Evolutionary conservation across 2,329 filamentous ascomycete genomes (phyloP).

Genomic region (Ophiostoma ulmi): DNA sequence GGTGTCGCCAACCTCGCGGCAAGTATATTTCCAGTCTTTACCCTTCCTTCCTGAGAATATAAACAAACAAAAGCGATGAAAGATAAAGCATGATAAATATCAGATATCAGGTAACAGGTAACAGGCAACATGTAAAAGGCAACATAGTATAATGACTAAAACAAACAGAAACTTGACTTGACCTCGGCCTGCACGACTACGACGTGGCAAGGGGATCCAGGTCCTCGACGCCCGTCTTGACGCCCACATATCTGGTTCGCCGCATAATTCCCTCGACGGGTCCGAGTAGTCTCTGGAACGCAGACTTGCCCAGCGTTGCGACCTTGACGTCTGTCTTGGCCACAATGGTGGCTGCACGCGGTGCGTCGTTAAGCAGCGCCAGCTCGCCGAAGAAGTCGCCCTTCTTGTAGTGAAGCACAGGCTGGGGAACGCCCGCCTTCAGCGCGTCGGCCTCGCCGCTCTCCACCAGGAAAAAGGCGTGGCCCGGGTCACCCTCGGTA

Average conservation of each 20-base stretch:
- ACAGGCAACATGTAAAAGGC: too few relatives aligned
- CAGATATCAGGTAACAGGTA: neutral
- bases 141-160: neutral
- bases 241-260: conserved; percentile 60
- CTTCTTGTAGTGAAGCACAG: conserved; percentile 77
- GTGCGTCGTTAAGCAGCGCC: conserved; percentile 86
- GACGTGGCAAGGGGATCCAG: conserved; percentile 57
- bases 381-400: conserved; percentile 98
- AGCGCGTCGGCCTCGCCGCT: conserved; percentile 79
- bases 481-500: conserved; percentile 81
- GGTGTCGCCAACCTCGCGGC: neutral
- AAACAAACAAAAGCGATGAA: neutral
- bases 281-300: conserved; percentile 87
- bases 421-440: conserved; percentile 64
- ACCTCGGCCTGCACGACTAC: neutral
- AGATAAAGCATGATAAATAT: neutral
- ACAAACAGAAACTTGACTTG: neutral
- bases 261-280: conserved; percentile 94
- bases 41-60: neutral
- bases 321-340: conserved; percentile 86
- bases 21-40: conserved; percentile 11
- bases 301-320: conserved; percentile 84
- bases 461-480: conserved; percentile 89
- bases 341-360: conserved; percentile 82
- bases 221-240: conserved; percentile 59